These are phyloP conservation scores for Candida sp. DNA, from an alignment of 1,139 yeast species.

Conservation along the genomic window DNA sequence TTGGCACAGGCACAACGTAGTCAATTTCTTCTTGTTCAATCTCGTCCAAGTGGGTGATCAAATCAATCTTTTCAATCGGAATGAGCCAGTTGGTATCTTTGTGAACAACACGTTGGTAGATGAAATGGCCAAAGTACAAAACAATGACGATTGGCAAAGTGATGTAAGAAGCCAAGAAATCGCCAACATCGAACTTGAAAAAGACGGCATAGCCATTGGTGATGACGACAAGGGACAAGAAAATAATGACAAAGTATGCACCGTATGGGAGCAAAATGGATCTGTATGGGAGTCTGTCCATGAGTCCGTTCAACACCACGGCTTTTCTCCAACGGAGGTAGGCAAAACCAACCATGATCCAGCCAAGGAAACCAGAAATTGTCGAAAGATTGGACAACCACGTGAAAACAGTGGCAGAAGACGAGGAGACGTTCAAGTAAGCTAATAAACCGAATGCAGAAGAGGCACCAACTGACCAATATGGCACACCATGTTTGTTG, in stretches of 20 bases:
- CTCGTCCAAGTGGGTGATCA: conserved; percentile 47
- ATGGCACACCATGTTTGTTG: conserved; percentile 70
- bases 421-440: conserved; percentile 61
- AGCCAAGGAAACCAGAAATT: conserved; percentile 70
- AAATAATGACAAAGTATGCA: conserved; percentile 51
- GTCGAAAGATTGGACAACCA: conserved; percentile 77
- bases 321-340: conserved; percentile 62
- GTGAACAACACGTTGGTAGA: conserved; percentile 34
- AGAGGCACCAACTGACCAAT: conserved; percentile 42
- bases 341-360: conserved; percentile 57
- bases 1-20: conserved; percentile 30
- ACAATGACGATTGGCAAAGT: conserved; percentile 58
- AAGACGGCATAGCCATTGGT: conserved; percentile 66
- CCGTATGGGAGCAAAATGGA: conserved; percentile 55
- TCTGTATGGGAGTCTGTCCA: conserved; percentile 51
- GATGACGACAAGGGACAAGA: conserved; percentile 48
- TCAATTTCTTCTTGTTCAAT: conserved; percentile 41
- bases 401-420: conserved; percentile 59
- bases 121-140: conserved; percentile 44
- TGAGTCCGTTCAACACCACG: conserved; percentile 39
- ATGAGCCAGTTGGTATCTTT: not conserved
- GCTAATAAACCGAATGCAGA: conserved; percentile 51
- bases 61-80: conserved; percentile 39
- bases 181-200: conserved; percentile 52
- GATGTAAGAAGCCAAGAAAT: conserved; percentile 65